These are phyloP conservation scores for Phialocephala subalpina DNA, from an alignment of 2,329 filamentous ascomycete species.

Conservation along the genomic window DNA sequence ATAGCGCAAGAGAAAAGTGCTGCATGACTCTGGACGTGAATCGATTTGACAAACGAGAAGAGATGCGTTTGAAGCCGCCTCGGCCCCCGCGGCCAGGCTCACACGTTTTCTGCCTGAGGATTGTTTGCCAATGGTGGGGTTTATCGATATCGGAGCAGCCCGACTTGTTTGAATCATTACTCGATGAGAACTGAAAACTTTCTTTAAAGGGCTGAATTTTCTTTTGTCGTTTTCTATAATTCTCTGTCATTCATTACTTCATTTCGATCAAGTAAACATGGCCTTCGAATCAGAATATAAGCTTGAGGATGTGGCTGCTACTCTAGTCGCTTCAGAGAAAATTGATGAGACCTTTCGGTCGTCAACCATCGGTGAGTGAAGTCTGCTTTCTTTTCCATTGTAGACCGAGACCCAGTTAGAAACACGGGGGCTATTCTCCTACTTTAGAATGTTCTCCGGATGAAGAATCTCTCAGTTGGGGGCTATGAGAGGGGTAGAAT, in stretches of 20 bases:
- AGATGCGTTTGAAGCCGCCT: not conserved
- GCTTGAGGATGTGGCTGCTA: slow-evolving; percentile 61
- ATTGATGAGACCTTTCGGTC: slow-evolving; percentile 70
- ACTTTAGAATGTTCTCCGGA: not conserved
- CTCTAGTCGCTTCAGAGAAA: slow-evolving; percentile 56
- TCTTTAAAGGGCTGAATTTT: slow-evolving; percentile 8
- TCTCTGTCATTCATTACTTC: not conserved
- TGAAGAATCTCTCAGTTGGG: not conserved
- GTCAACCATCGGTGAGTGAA: slow-evolving; percentile 63
- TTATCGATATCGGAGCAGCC: slow-evolving; percentile 33
- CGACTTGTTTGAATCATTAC: slow-evolving; percentile 34
- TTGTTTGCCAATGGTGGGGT: slow-evolving; percentile 31
- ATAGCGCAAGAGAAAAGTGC: not conserved
- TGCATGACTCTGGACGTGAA: not conserved
- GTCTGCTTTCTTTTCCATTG: not conserved
- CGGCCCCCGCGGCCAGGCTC: slow-evolving; percentile 12
- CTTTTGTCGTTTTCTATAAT: not conserved
- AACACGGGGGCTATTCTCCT: not conserved
- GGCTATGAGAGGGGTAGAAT: not conserved
- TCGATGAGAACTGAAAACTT: slow-evolving; percentile 37
- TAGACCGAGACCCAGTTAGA: not conserved
- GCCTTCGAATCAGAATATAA: slow-evolving; percentile 57
- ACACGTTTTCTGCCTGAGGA: not conserved
- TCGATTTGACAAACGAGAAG: not conserved
- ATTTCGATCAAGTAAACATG: slow-evolving; percentile 34